A percentile compares a stretch with the other conserved stretches of the same genome.
Conservation (phyloP, 768 basidiomycete species). For the Candolleomyces efflorescens region DNA sequence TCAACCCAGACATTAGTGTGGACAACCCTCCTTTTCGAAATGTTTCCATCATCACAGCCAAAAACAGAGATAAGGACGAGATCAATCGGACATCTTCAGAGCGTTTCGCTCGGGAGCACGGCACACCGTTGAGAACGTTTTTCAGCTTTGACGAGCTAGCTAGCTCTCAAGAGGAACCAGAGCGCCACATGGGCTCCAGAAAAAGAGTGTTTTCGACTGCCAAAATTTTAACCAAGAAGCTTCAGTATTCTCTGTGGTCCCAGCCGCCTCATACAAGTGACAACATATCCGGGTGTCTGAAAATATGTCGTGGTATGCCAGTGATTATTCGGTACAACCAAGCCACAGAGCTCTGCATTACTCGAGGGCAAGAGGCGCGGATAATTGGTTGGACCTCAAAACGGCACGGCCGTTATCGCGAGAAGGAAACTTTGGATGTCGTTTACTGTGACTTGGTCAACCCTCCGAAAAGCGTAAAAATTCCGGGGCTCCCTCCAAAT, state of each 20-base stretch:
- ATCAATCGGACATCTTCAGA: too few species aligned
- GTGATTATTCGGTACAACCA: neutral
- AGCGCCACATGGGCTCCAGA: too few species aligned
- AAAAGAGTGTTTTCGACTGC: neutral
- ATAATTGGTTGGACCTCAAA: neutral
- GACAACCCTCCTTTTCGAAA: too few species aligned
- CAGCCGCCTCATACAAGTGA: neutral
- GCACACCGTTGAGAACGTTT: too few species aligned
- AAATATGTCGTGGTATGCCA: neutral
- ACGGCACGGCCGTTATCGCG: neutral
- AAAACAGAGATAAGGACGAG: too few species aligned
- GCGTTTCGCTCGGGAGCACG: too few species aligned
- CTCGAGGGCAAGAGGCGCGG: neutral
- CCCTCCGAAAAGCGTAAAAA: neutral
- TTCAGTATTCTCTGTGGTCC: neutral
- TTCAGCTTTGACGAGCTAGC: too few species aligned
- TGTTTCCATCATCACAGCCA: too few species aligned
- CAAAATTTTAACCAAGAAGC: neutral
- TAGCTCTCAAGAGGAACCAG: too few species aligned
- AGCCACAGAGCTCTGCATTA: slow-evolving; percentile 1
- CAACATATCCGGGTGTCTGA: neutral
- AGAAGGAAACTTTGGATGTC: neutral
- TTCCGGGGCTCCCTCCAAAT: neutral
- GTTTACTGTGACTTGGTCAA: neutral
- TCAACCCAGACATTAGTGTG: too few species aligned